Base-by-base conservation (phyloP, 371 early-diverging fungal genomes). In the Mortierella sp. region DNA sequence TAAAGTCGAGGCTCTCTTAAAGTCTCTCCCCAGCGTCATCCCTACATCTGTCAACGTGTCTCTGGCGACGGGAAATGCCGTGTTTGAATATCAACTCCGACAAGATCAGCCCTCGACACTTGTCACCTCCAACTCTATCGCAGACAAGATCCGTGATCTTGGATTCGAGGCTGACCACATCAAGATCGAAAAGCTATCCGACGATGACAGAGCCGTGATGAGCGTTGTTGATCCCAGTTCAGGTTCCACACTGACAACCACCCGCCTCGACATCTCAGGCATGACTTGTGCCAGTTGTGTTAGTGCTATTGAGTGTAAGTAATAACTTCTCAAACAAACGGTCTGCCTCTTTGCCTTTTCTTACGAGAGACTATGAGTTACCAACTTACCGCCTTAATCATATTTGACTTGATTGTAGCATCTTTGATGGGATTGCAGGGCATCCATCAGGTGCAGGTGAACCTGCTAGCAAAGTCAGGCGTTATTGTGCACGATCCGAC, bases 221-320 rank as follows among this genome's bases (percentile, higher is more conserved):
- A 68, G 60, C 15, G 46, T 60, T 28, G 55, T 68, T 3, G 73
- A 73, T 15, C 26, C 57, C 8, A 52, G 53, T 14, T 41, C 64
- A 3, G 23, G 43, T 14, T 6, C 55, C 0, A 23, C 52, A 11
- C 15, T 81, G 6, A 61, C 78, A 1, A 81, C 83, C 1, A 82
- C 83, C 0, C 78, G 84, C 5, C 70, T 89, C 7, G 81, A 80
- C 1, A 84, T 91, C 8, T 83, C 85, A 0, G 94, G 95, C 34
- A 95, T 95, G 94, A 94, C 95, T 0, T 94, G 94, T 78, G 82
- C 88, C 23, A 91, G 92, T 17, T 94, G 94, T 78, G 94, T 94
- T 8, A 83, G 84, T 21, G 84, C 92, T 21, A 89, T 94, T 70
- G 88, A 93, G 71, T 69, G 78, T 76, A 76, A 60, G 75, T 63